These are phyloP conservation scores for Tolypocladium paradoxum DNA, from an alignment of 2,329 filamentous ascomycete genomes.

Conservation along the genomic window DNA sequence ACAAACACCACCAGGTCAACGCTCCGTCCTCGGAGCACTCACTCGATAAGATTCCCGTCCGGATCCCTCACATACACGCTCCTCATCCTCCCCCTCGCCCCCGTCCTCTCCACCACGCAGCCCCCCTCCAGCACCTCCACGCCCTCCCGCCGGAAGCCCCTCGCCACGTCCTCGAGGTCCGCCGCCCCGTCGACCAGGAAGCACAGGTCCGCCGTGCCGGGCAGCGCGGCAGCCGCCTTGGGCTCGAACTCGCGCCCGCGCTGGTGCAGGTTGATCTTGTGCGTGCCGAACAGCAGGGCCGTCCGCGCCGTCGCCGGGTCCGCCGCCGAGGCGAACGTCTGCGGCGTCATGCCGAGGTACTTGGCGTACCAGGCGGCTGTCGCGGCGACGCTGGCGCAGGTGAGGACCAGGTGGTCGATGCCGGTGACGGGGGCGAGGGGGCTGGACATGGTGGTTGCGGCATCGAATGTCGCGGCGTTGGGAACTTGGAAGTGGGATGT, in stretches of 20 bases:
- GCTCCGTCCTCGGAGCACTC: constrained; percentile 13
- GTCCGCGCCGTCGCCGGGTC: constrained; percentile 27
- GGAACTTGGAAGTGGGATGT: too few relatives aligned
- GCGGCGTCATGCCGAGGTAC: constrained; percentile 45
- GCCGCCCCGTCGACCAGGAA: constrained; percentile 40
- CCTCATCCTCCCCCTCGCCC: constrained; percentile 40
- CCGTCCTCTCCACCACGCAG: constrained; percentile 41
- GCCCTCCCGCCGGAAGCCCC: constrained; percentile 26
- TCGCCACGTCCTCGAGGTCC: constrained; percentile 33
- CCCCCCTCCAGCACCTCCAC: constrained; percentile 40
- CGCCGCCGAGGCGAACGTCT: constrained; percentile 34
- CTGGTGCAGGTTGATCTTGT: constrained; percentile 53
- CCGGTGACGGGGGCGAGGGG: constrained; percentile 25
- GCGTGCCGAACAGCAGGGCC: constrained; percentile 43
- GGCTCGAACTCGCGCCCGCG: constrained; percentile 48
- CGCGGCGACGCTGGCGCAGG: constrained; percentile 36
- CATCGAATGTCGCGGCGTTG: too few relatives aligned
- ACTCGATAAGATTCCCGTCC: constrained; percentile 54
- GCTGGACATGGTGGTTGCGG: constrained; percentile 16
- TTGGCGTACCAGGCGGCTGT: constrained; percentile 44
- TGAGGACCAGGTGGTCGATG: constrained; percentile 52
- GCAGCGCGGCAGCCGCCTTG: constrained; percentile 40
- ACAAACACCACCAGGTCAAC: too few relatives aligned
- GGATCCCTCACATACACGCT: constrained; percentile 52
- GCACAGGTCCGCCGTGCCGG: constrained; percentile 49